A percentile compares a stretch with the other conserved stretches of the same genome.
phyloP scores from a whole-genome alignment of 345 rosid genomes.

The Kandelia obovata region DNA sequence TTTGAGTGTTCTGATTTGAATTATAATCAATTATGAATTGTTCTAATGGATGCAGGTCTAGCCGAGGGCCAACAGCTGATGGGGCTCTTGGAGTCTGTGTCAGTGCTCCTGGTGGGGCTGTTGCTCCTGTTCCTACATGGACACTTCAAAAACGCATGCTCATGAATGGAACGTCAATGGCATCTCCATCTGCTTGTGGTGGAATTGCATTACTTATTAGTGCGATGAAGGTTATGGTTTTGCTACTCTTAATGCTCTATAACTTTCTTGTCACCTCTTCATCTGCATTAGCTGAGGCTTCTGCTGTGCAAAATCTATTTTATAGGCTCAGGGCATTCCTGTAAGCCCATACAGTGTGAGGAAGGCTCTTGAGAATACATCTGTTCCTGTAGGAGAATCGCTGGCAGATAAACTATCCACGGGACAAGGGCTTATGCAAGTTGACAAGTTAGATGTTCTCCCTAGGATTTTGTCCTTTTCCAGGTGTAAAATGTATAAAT shows the following conservation, averaged over 20 bases:
- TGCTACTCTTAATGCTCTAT: constrained; percentile 10
- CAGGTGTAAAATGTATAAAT: not conserved
- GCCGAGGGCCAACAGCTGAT: constrained; percentile 96
- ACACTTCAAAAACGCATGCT: constrained; percentile 97
- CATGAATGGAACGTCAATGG: constrained; percentile 99
- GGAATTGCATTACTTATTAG: constrained; percentile 88
- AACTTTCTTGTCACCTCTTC: constrained; percentile 4
- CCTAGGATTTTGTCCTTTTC: constrained; percentile 8
- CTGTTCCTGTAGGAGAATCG: constrained; percentile 59
- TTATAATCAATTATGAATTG: constrained; percentile 20
- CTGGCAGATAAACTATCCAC: constrained; percentile 84
- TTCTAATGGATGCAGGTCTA: constrained; percentile 66
- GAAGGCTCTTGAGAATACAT: constrained; percentile 88
- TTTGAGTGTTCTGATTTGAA: constrained; percentile 13
- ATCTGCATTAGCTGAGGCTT: constrained; percentile 16
- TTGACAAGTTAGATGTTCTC: constrained; percentile 66
- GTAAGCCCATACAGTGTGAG: constrained; percentile 85
- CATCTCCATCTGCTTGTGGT: constrained; percentile 99
- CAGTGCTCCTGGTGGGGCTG: constrained; percentile 99
- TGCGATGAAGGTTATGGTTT: constrained; percentile 75
- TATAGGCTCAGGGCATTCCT: constrained; percentile 73
- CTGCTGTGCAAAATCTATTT: constrained; percentile 18
- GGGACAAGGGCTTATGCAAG: constrained; percentile 97
- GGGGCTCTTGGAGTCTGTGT: constrained; percentile 94
- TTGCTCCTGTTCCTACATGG: constrained; percentile 99